phyloP scores from a whole-genome alignment of 2,329 filamentous ascomycete species.

The Neonectria sp. region DNA sequence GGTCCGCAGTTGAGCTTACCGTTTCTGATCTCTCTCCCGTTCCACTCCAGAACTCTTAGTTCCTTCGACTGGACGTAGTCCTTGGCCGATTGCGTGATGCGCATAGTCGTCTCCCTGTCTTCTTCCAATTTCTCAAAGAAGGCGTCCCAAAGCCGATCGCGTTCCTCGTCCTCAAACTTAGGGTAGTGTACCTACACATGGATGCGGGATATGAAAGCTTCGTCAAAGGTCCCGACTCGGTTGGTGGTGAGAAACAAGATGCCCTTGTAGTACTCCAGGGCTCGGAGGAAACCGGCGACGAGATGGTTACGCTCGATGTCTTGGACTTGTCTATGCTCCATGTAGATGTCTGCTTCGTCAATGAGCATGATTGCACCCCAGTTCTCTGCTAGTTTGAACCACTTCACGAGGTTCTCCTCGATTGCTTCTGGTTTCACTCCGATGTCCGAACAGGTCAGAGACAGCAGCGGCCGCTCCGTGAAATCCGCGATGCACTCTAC shows the following conservation, averaged over 20 bases:
- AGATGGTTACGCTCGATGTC: conserved; percentile 18
- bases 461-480: conserved; percentile 50
- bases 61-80: conserved; percentile 13
- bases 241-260: conserved; percentile 53
- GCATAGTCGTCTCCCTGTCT: conserved; percentile 45
- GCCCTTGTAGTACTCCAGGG: conserved; percentile 50
- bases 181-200: conserved; percentile 49
- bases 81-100: conserved; percentile 28
- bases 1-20: neutral
- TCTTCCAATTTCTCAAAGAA: conserved; percentile 46
- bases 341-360: conserved; percentile 46
- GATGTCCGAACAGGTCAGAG: conserved; percentile 47
- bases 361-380: conserved; percentile 48
- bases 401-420: conserved; percentile 31
- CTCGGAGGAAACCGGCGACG: conserved; percentile 46
- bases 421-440: conserved; percentile 34
- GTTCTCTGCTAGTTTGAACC: conserved; percentile 38
- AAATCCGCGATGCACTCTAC: conserved; percentile 53
- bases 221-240: conserved; percentile 49
- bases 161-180: conserved; percentile 46
- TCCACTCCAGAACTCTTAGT: conserved; percentile 2
- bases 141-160: conserved; percentile 47
- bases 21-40: conserved; percentile 16
- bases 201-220: conserved; percentile 51
- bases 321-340: conserved; percentile 21